These are phyloP conservation scores for Rhodotorula taiwanensis DNA, from an alignment of 768 basidiomycete genomes.

Conservation along the genomic window DNA sequence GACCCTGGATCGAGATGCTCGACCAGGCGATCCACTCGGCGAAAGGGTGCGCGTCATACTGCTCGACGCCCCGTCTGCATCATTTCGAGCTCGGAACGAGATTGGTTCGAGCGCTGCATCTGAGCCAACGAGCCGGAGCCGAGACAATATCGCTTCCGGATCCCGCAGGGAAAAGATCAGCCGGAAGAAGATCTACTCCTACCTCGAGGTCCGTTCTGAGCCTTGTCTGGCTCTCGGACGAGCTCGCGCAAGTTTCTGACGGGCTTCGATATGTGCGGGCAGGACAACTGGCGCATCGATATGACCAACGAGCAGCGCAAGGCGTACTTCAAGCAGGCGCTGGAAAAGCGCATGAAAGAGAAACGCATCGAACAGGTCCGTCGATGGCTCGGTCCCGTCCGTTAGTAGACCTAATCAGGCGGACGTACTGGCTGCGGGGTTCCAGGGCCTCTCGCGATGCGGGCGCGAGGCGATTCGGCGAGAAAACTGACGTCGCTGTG, in stretches of 20 bases:
- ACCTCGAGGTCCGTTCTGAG: neutral
- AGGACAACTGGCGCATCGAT: neutral
- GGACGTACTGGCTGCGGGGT: neutral
- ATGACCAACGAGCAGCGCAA: neutral
- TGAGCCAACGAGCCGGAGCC: no score
- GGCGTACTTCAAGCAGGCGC: neutral
- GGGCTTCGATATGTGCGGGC: neutral
- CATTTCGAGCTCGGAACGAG: no score
- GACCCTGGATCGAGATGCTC: neutral
- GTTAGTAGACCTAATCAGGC: neutral
- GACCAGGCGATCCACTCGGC: neutral
- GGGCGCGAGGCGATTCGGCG: no score
- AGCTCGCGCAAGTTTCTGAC: no score
- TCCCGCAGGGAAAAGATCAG: constrained; percentile 2
- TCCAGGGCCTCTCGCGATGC: neutral
- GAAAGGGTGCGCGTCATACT: neutral
- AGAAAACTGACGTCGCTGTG: neutral
- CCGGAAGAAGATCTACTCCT: neutral
- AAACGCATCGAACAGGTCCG: neutral
- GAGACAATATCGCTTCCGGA: no score
- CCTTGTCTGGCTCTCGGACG: no score
- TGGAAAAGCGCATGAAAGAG: neutral
- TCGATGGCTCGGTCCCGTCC: no score
- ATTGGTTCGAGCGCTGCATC: no score
- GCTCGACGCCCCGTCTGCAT: no score